A percentile compares a stretch with the other conserved stretches of the same genome.
Conservation (phyloP, 2,329 filamentous ascomycete genomes). For the Ophiostoma ulmi region DNA sequence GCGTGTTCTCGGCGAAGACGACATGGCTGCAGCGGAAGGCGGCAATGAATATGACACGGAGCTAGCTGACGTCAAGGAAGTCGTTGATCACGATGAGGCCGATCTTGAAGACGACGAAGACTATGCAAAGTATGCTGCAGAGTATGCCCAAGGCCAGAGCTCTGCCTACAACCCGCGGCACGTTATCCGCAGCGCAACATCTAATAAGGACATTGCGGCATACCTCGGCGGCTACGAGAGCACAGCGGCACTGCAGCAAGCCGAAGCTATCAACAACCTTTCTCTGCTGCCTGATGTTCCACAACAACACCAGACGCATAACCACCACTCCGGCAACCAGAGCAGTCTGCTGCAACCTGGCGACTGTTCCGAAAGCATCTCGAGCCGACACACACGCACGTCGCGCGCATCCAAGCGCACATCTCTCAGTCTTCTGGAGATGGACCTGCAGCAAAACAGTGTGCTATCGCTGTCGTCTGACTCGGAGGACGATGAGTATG, state of each 20-base stretch:
- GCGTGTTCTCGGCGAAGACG: background rate
- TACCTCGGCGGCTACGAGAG: slow-evolving; percentile 20
- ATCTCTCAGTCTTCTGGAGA: slow-evolving; percentile 44
- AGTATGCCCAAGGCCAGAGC: background rate
- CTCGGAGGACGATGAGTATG: slow-evolving; percentile 48
- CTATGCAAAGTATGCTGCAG: background rate
- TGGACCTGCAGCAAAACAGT: slow-evolving; percentile 51
- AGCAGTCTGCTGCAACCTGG: slow-evolving; percentile 10
- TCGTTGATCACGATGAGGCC: background rate
- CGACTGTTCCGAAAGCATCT: slow-evolving; percentile 48
- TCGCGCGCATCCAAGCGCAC: slow-evolving; percentile 51
- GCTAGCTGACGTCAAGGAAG: background rate
- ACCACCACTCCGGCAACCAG: background rate
- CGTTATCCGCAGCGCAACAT: background rate
- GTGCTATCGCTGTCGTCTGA: slow-evolving; percentile 55
- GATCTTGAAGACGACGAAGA: background rate
- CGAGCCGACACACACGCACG: slow-evolving; percentile 51
- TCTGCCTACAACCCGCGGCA: background rate
- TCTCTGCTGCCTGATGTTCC: background rate
- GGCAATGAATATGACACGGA: background rate
- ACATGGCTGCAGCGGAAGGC: background rate
- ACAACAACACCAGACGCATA: background rate
- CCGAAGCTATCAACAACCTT: background rate
- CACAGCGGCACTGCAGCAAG: background rate
- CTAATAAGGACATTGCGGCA: slow-evolving; percentile 21